phyloP scores from a whole-genome alignment of 2,329 filamentous ascomycete genomes.

The Xylariaceae sp. region DNA sequence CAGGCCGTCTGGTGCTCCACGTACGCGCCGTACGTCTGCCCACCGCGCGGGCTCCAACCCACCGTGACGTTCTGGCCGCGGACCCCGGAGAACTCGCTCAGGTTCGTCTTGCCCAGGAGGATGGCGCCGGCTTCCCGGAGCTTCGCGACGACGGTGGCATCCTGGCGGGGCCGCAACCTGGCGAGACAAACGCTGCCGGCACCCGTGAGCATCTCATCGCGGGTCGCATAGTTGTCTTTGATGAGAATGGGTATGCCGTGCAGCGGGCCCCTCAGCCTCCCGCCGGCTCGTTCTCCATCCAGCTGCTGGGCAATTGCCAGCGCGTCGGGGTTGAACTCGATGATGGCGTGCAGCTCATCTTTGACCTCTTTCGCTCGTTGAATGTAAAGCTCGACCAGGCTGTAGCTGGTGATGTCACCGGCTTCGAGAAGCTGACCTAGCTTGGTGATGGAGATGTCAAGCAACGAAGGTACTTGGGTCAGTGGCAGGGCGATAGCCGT shows the following conservation, averaged over 20 bases:
- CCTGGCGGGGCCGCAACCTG: conserved; percentile 1
- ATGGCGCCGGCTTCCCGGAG: conserved; percentile 52
- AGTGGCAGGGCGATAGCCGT: background rate
- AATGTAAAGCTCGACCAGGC: conserved; percentile 18
- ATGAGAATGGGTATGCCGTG: conserved; percentile 62
- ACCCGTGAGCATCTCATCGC: conserved; percentile 44
- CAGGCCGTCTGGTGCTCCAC: conserved; percentile 56
- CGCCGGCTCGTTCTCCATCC: conserved; percentile 26
- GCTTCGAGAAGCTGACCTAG: conserved; percentile 8
- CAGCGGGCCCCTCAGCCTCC: conserved; percentile 37
- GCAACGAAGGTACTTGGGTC: conserved; percentile 4
- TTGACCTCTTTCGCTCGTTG: conserved; percentile 22
- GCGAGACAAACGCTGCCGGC: conserved; percentile 12
- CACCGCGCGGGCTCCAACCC: conserved; percentile 61
- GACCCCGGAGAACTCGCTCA: conserved; percentile 57
- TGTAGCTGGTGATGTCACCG: conserved; percentile 10
- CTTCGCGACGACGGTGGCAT: conserved; percentile 44
- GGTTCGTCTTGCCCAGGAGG: conserved; percentile 56
- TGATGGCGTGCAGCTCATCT: conserved; percentile 26
- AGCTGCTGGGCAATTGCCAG: conserved; percentile 26
- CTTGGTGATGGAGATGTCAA: conserved; percentile 9
- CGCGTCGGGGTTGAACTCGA: conserved; percentile 33
- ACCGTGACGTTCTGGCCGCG: conserved; percentile 49
- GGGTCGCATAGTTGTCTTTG: conserved; percentile 63
- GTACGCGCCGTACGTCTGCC: conserved; percentile 58